Percentiles rank a stretch among this genome's conserved stretches.
Evolutionary conservation across 805 yeast genomes (phyloP).

Genomic region (Spathaspora hagerdaliae): DNA sequence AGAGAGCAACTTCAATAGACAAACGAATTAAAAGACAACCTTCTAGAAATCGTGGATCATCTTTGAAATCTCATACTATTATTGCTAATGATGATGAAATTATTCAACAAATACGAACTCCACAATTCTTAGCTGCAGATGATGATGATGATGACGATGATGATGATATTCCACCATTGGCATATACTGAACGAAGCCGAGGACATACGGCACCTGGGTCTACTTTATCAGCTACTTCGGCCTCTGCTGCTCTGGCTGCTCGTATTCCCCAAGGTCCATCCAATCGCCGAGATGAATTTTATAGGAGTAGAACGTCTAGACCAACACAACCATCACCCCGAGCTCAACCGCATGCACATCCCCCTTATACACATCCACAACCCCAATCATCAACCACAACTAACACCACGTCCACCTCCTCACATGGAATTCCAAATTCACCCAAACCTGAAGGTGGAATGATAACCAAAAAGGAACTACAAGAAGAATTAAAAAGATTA

Average conservation of each 20-base stretch:
- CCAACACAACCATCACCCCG: neutral
- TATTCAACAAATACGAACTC: conserved; percentile 30
- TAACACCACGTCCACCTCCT: neutral
- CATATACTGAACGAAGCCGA: conserved; percentile 5
- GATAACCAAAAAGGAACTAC: conserved; percentile 32
- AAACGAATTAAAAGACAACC: conserved; percentile 2
- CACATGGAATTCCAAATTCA: conserved; percentile 2
- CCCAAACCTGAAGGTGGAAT: conserved; percentile 2
- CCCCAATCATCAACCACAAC: too few relatives aligned
- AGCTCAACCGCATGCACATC: too few relatives aligned
- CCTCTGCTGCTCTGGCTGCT: neutral
- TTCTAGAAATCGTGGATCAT: conserved; percentile 1
- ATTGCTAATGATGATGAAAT: conserved; percentile 34
- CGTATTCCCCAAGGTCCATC: conserved; percentile 5
- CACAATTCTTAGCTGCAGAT: conserved; percentile 27
- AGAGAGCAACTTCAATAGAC: neutral
- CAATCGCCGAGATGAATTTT: conserved; percentile 6
- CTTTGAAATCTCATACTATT: conserved; percentile 26
- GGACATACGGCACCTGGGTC: too few relatives aligned
- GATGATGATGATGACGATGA: conserved; percentile 16
- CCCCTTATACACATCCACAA: too few relatives aligned
- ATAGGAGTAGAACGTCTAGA: conserved; percentile 3
- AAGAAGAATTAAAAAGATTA: conserved; percentile 31
- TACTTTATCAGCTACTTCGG: neutral
- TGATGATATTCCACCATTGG: conserved; percentile 12